Conservation (phyloP, 2,329 filamentous ascomycete genomes). For the Colletotrichum sp. region DNA sequence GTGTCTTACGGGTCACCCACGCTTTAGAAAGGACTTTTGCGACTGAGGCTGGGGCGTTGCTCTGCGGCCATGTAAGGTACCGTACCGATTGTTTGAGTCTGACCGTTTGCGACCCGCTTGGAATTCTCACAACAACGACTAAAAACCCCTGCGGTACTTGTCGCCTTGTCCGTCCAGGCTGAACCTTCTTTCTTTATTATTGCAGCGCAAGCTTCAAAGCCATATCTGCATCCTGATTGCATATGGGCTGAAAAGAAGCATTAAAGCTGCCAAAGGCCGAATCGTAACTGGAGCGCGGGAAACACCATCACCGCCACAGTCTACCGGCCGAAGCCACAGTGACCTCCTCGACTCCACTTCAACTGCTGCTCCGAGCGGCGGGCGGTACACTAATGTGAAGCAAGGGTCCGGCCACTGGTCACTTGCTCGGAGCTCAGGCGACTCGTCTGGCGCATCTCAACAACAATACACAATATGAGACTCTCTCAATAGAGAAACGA, state of each 20-base stretch:
- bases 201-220: background rate
- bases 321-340: slow-evolving; percentile 13
- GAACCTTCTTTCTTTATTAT: background rate
- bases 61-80: background rate
- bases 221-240: background rate
- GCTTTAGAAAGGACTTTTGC: background rate
- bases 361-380: slow-evolving; percentile 20
- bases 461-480: slow-evolving; percentile 17
- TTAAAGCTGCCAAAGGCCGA: background rate
- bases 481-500: slow-evolving; percentile 23
- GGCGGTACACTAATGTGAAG: slow-evolving; percentile 18
- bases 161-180: background rate
- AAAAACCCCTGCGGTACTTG: background rate
- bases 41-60: background rate
- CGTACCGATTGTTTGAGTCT: background rate
- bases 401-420: slow-evolving; percentile 22
- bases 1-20: background rate
- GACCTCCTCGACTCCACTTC: slow-evolving; percentile 18
- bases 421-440: slow-evolving; percentile 19
- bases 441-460: slow-evolving; percentile 19
- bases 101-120: background rate
- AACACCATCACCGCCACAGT: background rate
- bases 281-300: background rate
- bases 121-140: background rate
- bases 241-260: background rate